A percentile compares a stretch with the other conserved stretches of the same genome.
Evolutionary conservation across 2,329 filamentous ascomycete genomes (phyloP).

Genomic region (Pseudogymnoascus sp.): DNA sequence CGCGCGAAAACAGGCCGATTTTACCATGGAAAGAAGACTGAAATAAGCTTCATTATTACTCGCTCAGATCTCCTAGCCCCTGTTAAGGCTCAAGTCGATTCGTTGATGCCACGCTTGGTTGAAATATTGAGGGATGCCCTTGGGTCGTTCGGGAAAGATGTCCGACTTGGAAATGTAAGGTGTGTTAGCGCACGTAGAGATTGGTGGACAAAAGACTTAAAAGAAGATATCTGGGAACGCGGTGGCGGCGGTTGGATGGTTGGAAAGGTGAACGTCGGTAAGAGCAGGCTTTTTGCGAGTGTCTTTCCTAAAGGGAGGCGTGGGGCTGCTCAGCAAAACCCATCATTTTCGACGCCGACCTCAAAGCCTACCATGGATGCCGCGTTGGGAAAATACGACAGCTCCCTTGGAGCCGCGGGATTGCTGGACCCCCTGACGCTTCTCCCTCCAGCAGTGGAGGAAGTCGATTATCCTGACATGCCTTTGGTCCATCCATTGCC

Average conservation of each 20-base stretch:
- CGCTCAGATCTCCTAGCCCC: constrained; percentile 79
- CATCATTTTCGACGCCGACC: background rate
- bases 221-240: constrained; percentile 74
- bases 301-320: constrained; percentile 71
- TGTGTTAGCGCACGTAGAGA: constrained; percentile 78
- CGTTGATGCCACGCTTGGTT: constrained; percentile 75
- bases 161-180: constrained; percentile 80
- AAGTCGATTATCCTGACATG: constrained; percentile 72
- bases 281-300: constrained; percentile 81
- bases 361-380: background rate
- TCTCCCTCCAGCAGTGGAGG: constrained; percentile 67
- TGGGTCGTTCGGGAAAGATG: constrained; percentile 54
- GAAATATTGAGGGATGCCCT: constrained; percentile 71
- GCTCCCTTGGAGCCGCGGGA: background rate
- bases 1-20: constrained; percentile 62
- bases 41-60: constrained; percentile 87
- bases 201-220: constrained; percentile 88
- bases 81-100: constrained; percentile 74
- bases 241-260: constrained; percentile 92
- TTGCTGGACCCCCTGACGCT: constrained; percentile 37
- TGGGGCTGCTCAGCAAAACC: constrained; percentile 29
- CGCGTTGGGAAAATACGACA: background rate
- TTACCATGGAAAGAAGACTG: constrained; percentile 58
- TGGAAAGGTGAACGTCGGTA: constrained; percentile 97
- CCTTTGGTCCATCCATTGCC: constrained; percentile 79